These are phyloP conservation scores for Rhizoclosmatium globosum DNA, from an alignment of 192 early-diverging fungal species.

Conservation along the genomic window DNA sequence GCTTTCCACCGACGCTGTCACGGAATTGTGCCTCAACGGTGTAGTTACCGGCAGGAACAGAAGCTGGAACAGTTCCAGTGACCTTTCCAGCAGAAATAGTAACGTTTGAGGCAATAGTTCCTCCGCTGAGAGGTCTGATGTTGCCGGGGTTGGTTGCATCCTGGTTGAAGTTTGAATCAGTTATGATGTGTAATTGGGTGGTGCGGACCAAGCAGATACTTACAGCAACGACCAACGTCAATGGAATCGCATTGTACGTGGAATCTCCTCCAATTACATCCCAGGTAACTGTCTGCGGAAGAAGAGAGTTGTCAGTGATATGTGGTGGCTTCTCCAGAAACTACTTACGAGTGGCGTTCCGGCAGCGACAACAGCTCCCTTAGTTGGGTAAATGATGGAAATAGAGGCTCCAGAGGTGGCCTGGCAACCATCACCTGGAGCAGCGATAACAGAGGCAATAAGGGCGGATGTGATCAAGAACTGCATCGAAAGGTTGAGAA, in stretches of 20 bases:
- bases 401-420: not conserved
- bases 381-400: conserved; percentile 5
- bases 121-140: not conserved
- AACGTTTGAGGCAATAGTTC: not conserved
- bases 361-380: not conserved
- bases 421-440: conserved; percentile 13
- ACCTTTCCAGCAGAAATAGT: not conserved
- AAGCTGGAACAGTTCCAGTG: not conserved
- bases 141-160: conserved; percentile 20
- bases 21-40: conserved; percentile 15
- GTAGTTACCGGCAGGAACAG: conserved; percentile 12
- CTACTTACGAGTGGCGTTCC: not conserved
- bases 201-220: not conserved
- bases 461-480: too few species aligned
- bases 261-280: not conserved
- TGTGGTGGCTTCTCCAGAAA: not conserved
- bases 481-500: too few species aligned
- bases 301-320: not conserved
- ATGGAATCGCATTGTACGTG: not conserved
- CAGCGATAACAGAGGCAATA: not conserved
- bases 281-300: conserved; percentile 11
- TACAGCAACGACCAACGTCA: conserved; percentile 12
- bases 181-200: not conserved
- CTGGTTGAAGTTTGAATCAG: not conserved
- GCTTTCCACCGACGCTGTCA: not conserved